phyloP scores from a whole-genome alignment of 148 eudicot genomes.

The Amaranthus cruentus region DNA sequence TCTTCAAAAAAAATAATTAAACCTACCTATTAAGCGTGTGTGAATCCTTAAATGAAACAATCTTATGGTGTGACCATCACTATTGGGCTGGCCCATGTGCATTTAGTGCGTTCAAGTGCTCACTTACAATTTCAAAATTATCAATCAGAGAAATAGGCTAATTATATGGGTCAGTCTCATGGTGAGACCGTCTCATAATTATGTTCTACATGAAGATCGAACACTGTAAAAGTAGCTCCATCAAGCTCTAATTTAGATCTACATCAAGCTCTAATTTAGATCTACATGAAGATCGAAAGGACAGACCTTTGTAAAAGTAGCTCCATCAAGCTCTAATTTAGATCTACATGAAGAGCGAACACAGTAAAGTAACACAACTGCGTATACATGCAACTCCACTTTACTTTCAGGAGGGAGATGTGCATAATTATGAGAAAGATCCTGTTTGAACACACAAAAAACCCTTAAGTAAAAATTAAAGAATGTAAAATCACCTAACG shows the following conservation, averaged over 20 bases:
- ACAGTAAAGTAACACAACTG: slow-evolving; percentile 66
- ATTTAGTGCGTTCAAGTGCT: too few relatives aligned
- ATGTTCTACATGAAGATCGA: too few relatives aligned
- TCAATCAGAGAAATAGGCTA: too few relatives aligned
- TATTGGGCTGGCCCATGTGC: too few relatives aligned
- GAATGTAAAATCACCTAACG: slow-evolving; percentile 2
- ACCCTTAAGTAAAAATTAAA: slow-evolving; percentile 13
- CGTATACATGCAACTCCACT: slow-evolving; percentile 71
- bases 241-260: background rate
- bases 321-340: slow-evolving; percentile 40
- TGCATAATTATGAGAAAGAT: slow-evolving; percentile 67
- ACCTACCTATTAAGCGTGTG: too few relatives aligned
- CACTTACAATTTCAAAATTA: too few relatives aligned
- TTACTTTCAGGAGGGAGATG: slow-evolving; percentile 53
- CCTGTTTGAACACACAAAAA: slow-evolving; percentile 36
- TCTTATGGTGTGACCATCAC: too few relatives aligned
- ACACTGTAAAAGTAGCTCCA: background rate
- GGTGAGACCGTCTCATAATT: background rate
- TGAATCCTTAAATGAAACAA: too few relatives aligned
- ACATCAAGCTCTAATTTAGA: background rate
- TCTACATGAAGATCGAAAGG: background rate
- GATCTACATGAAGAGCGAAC: slow-evolving; percentile 44
- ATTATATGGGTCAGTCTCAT: too few relatives aligned
- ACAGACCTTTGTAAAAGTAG: slow-evolving; percentile 54
- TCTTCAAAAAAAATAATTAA: too few relatives aligned